Base-by-base conservation (phyloP, 2,329 filamentous ascomycete species). In the Cyphellophora attinorum region DNA sequence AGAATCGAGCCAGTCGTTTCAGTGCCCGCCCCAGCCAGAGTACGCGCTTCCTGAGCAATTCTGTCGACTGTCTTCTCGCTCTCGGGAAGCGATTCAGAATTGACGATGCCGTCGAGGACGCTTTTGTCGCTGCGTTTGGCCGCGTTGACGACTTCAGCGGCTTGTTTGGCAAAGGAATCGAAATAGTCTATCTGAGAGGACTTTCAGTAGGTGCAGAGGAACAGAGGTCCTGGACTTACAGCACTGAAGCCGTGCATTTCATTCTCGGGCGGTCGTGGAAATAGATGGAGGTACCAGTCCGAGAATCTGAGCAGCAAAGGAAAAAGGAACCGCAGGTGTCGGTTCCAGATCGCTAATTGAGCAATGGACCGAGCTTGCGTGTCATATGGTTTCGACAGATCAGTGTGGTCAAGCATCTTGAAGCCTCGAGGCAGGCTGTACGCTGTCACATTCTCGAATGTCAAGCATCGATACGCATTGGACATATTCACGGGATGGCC, bases 51-150 rank as follows among this genome's bases (percentile, higher is more conserved):
- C 29, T 48, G 46, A 8, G 46, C 45, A 5, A 59, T 43, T 8
- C 56, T 46, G 11, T 40, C 41, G 18, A 49, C 42, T 2, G 50
- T 47, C 37, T 58, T 57, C 34, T 58, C 55, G 14, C 38, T 40
- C 11, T 50, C 48, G 8, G 55, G 54, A 5, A 58, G 49, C n/a
- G n/a, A n/a, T 19, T 52, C 45, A n/a, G 43, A 46, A 30, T 46
- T 42, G 30, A 44, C 19, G 16, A 48, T 46, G 11, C 44, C 44
- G 16, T 42, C 41, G 16, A 46, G 41, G 2, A 48, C 44, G 29
- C 33, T 54, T 37, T 29, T 52, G 45, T 34, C 42, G 27, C 23
- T 47, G 39, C 15, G 38, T 29, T 41, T 51, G 40, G 33, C 42
- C 10, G 33, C 13, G 21, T 25, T 27, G 13, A 14, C 27, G n/a